Conservation (phyloP, 768 basidiomycete genomes). For the Lactarius quietus region DNA sequence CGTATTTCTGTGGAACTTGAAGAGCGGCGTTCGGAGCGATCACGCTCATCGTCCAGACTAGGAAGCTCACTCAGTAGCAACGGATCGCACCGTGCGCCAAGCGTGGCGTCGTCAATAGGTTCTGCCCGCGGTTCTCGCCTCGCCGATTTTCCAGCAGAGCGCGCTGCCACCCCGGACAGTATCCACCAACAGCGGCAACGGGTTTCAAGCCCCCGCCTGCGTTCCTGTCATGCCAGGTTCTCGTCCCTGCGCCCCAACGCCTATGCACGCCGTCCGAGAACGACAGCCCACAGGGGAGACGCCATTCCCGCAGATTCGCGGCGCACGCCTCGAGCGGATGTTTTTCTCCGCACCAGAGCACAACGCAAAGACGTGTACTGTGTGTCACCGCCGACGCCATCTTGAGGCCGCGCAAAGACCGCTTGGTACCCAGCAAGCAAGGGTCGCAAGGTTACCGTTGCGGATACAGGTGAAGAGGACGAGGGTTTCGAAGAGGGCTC, state of each 20-base stretch:
- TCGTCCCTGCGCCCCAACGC: constrained; percentile 21
- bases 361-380: constrained; percentile 61
- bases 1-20: constrained; percentile 64
- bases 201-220: background rate
- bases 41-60: constrained; percentile 25
- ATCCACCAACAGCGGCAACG: background rate
- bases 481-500: constrained; percentile 27
- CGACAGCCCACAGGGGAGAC: constrained; percentile 36
- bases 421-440: constrained; percentile 29
- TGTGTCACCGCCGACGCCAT: constrained; percentile 54
- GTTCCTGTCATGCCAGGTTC: background rate
- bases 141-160: background rate
- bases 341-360: constrained; percentile 82
- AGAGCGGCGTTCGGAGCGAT: constrained; percentile 56
- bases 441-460: constrained; percentile 22
- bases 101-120: constrained; percentile 21
- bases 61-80: constrained; percentile 19
- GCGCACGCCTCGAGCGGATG: constrained; percentile 68
- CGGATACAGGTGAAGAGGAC: constrained; percentile 20
- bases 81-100: constrained; percentile 20
- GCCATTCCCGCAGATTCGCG: constrained; percentile 82
- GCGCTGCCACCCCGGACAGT: background rate
- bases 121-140: constrained; percentile 1
- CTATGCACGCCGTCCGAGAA: constrained; percentile 12
- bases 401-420: constrained; percentile 23